phyloP scores from a whole-genome alignment of 257 asterid species.

The Leonotis leonurus region DNA sequence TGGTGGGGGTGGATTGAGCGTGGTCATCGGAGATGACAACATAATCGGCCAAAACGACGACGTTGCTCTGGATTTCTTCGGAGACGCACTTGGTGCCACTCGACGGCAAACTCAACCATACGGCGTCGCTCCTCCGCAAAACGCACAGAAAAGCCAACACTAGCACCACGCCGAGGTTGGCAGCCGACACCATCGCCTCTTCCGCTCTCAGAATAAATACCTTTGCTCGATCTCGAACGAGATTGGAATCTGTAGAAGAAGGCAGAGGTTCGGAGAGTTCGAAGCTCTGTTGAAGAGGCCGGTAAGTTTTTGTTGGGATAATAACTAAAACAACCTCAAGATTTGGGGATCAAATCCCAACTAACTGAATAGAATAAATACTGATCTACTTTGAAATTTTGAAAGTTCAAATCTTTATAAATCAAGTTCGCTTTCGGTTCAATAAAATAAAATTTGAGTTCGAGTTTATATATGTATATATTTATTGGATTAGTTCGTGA shows the following conservation, averaged over 20 bases:
- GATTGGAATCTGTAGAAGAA: conserved; percentile 11
- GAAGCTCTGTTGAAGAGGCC: background rate
- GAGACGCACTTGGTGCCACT: conserved; percentile 77
- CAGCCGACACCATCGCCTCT: conserved; percentile 32
- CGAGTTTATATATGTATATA: too few relatives aligned
- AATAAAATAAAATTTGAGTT: too few relatives aligned
- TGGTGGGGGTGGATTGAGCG: conserved; percentile 47
- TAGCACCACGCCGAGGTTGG: conserved; percentile 31
- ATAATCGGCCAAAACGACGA: conserved; percentile 80
- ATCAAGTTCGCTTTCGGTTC: too few relatives aligned
- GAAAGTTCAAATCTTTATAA: too few relatives aligned
- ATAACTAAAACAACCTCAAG: too few relatives aligned
- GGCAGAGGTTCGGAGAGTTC: conserved; percentile 11
- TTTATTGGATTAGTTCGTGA: too few relatives aligned
- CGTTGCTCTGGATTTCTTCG: conserved; percentile 81
- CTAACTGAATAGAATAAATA: too few relatives aligned
- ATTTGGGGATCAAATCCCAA: too few relatives aligned
- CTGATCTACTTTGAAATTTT: too few relatives aligned
- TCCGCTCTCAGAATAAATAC: background rate
- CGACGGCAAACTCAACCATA: conserved; percentile 75
- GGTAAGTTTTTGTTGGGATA: background rate
- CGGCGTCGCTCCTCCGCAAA: conserved; percentile 36
- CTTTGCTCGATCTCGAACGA: conserved; percentile 15
- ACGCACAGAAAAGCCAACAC: conserved; percentile 26
- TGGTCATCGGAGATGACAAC: conserved; percentile 70